Conservation (phyloP, 2,329 filamentous ascomycete species). For the Metarhizium album region DNA sequence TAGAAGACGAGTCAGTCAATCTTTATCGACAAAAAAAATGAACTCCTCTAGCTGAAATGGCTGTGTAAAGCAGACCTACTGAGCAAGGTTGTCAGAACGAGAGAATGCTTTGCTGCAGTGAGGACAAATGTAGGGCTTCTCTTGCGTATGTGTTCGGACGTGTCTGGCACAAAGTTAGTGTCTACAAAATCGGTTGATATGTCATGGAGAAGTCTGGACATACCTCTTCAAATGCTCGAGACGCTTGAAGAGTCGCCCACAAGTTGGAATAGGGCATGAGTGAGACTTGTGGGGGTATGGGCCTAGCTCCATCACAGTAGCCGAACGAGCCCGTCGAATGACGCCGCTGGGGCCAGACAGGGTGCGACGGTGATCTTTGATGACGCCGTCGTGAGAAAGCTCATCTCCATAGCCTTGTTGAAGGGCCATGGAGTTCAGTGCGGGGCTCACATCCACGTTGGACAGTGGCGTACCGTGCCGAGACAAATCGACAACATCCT, state of each 20-base stretch:
- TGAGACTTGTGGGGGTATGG: constrained; percentile 97
- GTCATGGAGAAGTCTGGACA: constrained; percentile 31
- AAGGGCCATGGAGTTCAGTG: constrained; percentile 58
- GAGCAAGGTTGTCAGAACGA: constrained; percentile 94
- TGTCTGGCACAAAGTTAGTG: constrained; percentile 52
- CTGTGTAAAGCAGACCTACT: constrained; percentile 51
- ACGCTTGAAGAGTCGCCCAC: constrained; percentile 94
- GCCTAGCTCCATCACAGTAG: constrained; percentile 91
- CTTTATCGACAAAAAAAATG: not conserved
- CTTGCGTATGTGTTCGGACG: constrained; percentile 97
- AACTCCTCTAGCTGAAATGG: not conserved
- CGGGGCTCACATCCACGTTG: constrained; percentile 71
- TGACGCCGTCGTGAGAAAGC: constrained; percentile 38
- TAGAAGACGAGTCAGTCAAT: constrained; percentile 8
- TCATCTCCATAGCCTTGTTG: constrained; percentile 66
- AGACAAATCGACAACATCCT: constrained; percentile 73
- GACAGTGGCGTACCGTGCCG: constrained; percentile 85
- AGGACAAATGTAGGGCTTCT: constrained; percentile 94
- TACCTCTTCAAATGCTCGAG: constrained; percentile 99
- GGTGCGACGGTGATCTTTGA: constrained; percentile 48
- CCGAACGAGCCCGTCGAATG: constrained; percentile 81
- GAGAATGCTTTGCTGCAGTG: constrained; percentile 99
- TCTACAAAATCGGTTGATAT: not conserved
- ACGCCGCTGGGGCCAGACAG: constrained; percentile 64
- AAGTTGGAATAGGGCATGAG: constrained; percentile 97